A percentile compares a stretch with the other conserved stretches of the same genome.
Evolutionary conservation across 2,329 filamentous ascomycete species (phyloP).

Genomic region (Ceratocystis destructans): DNA sequence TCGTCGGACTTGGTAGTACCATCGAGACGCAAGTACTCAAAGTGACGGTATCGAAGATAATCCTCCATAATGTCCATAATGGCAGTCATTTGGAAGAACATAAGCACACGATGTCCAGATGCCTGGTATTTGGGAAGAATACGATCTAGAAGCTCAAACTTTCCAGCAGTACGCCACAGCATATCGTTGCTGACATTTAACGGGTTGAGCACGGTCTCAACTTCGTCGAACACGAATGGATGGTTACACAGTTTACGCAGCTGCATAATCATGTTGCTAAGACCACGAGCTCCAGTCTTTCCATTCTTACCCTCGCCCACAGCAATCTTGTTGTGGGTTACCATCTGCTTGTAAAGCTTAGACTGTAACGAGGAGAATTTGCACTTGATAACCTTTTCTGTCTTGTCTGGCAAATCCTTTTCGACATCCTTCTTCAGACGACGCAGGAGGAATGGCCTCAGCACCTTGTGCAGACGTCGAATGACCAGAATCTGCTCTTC

Average conservation of each 20-base stretch:
- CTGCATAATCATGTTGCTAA: constrained; percentile 99
- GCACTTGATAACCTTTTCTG: constrained; percentile 98
- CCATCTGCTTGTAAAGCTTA: constrained; percentile 93
- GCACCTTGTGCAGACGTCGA: constrained; percentile 92
- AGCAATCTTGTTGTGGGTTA: constrained; percentile 85
- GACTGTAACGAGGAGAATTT: constrained; percentile 90
- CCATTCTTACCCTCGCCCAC: constrained; percentile 92
- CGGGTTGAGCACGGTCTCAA: constrained; percentile 97
- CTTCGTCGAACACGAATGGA: constrained; percentile 94
- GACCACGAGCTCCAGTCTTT: constrained; percentile 81
- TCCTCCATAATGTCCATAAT: constrained; percentile 99
- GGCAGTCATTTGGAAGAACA: constrained; percentile 99
- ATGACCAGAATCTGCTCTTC: constrained; percentile 99
- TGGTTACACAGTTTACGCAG: constrained; percentile 97
- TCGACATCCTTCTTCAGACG: constrained; percentile 99
- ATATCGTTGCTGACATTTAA: constrained; percentile 76
- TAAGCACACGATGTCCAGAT: constrained; percentile 86
- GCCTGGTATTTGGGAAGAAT: constrained; percentile 85
- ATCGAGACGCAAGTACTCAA: constrained; percentile 83
- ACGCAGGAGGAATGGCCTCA: constrained; percentile 90
- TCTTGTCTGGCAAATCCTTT: constrained; percentile 97
- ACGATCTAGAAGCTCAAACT: constrained; percentile 90
- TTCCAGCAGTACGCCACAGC: constrained; percentile 88
- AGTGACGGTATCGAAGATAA: constrained; percentile 69
- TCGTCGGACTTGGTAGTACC: constrained; percentile 97